Percentiles rank a stretch among this genome's conserved stretches.
Evolutionary conservation across 2,329 filamentous ascomycete species (phyloP).

Genomic region (Colletotrichum agaves): DNA sequence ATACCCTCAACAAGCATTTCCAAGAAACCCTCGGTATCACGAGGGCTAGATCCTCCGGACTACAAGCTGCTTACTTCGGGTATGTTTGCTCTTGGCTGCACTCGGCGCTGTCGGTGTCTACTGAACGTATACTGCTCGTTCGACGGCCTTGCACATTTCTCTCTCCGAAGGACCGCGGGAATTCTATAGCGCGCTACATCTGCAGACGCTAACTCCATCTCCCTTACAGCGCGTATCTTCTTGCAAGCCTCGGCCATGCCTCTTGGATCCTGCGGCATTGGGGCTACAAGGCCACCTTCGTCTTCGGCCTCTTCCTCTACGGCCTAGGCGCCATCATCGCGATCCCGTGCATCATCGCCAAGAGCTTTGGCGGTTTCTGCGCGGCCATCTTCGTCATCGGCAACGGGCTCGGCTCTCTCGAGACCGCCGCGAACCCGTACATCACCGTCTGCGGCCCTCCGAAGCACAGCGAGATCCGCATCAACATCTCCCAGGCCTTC

Average conservation of each 20-base stretch:
- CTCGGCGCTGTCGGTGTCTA: too few species aligned
- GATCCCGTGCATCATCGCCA: slow-evolving; percentile 49
- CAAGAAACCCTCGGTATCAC: slow-evolving; percentile 58
- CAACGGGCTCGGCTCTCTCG: slow-evolving; percentile 77
- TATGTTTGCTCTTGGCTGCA: not conserved
- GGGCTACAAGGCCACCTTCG: slow-evolving; percentile 57
- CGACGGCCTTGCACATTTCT: too few species aligned
- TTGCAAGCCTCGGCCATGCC: slow-evolving; percentile 52
- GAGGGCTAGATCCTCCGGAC: slow-evolving; percentile 51
- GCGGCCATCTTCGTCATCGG: slow-evolving; percentile 79
- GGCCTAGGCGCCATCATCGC: slow-evolving; percentile 68
- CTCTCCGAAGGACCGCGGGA: too few species aligned
- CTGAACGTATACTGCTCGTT: too few species aligned
- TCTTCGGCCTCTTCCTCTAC: slow-evolving; percentile 72
- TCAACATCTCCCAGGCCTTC: slow-evolving; percentile 65
- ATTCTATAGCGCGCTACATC: not conserved
- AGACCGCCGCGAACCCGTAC: slow-evolving; percentile 82
- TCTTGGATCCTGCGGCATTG: slow-evolving; percentile 54
- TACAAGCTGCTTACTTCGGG: slow-evolving; percentile 55
- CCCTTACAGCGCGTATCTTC: slow-evolving; percentile 48
- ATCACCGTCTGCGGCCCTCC: slow-evolving; percentile 60
- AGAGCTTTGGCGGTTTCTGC: slow-evolving; percentile 79
- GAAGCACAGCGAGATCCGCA: slow-evolving; percentile 62
- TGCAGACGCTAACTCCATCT: not conserved
- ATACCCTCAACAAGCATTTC: slow-evolving; percentile 59